These are phyloP conservation scores for Aspergillus ruber DNA, from an alignment of 2,329 filamentous ascomycete genomes.

Conservation along the genomic window DNA sequence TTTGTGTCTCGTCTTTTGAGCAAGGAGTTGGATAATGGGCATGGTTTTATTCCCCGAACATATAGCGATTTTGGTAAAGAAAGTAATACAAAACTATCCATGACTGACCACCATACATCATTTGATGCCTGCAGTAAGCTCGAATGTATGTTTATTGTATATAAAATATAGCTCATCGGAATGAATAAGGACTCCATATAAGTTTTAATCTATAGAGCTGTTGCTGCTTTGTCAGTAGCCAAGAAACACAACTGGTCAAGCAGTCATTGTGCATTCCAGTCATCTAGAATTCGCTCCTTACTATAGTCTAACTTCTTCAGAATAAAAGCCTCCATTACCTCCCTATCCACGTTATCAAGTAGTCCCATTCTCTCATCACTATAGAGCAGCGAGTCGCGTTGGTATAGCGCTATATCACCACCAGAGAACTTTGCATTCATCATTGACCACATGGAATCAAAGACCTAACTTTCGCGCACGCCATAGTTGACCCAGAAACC, in stretches of 20 bases:
- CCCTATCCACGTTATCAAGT: background rate
- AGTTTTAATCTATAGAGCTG: no score
- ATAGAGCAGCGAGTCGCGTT: background rate
- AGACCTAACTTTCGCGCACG: conserved; percentile 5
- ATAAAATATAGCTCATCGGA: no score
- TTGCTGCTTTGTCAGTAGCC: no score
- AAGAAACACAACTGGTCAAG: background rate
- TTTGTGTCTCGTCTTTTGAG: conserved; percentile 1
- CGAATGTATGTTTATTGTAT: no score
- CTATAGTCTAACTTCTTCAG: background rate
- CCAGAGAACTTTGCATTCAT: conserved; percentile 9
- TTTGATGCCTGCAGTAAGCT: no score
- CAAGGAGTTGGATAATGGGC: background rate
- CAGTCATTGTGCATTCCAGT: background rate
- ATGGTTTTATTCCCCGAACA: background rate
- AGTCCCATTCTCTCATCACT: conserved; percentile 1
- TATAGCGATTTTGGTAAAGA: background rate
- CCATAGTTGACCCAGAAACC: conserved; percentile 8
- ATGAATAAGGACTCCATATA: no score
- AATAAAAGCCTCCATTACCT: background rate
- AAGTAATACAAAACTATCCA: background rate
- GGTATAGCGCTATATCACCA: background rate
- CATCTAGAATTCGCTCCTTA: background rate
- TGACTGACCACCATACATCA: background rate
- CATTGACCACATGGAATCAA: conserved; percentile 7